Conservation (phyloP, 345 rosid species). For the Lepidium didymum region DNA sequence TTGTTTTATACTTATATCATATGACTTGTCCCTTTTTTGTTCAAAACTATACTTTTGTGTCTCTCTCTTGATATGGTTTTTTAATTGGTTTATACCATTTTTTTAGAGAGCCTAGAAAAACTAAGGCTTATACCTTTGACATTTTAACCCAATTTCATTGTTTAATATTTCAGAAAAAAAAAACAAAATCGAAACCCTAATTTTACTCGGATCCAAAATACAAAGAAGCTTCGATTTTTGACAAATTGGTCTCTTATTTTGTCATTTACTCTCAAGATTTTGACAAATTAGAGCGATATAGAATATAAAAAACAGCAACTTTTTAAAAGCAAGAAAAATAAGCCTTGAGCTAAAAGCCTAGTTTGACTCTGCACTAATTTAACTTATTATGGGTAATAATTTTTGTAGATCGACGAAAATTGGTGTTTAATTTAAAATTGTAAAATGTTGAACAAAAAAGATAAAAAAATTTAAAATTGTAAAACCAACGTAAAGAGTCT, state of each 20-base stretch:
- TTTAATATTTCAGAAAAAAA: not conserved
- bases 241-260: slow-evolving; percentile 21
- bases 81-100: no score
- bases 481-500: not conserved
- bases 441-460: no score
- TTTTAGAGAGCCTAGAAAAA: not conserved
- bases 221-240: slow-evolving; percentile 26
- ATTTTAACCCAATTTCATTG: not conserved
- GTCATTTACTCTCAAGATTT: slow-evolving; percentile 30
- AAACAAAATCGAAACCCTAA: slow-evolving; percentile 13
- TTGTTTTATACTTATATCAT: not conserved
- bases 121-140: not conserved
- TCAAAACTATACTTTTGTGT: not conserved
- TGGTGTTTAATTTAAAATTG: no score
- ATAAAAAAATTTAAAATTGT: not conserved
- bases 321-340: not conserved
- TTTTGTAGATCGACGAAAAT: no score
- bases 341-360: slow-evolving; percentile 15
- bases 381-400: no score
- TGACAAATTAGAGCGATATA: slow-evolving; percentile 21
- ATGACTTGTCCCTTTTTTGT: slow-evolving; percentile 16
- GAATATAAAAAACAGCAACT: not conserved
- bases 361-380: slow-evolving; percentile 1
- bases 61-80: not conserved
- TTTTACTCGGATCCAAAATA: slow-evolving; percentile 5